Evolutionary conservation across 805 yeast species (phyloP), one percentile per base, ranked within the genome.

Genomic region (Candida bentonensis): DNA sequence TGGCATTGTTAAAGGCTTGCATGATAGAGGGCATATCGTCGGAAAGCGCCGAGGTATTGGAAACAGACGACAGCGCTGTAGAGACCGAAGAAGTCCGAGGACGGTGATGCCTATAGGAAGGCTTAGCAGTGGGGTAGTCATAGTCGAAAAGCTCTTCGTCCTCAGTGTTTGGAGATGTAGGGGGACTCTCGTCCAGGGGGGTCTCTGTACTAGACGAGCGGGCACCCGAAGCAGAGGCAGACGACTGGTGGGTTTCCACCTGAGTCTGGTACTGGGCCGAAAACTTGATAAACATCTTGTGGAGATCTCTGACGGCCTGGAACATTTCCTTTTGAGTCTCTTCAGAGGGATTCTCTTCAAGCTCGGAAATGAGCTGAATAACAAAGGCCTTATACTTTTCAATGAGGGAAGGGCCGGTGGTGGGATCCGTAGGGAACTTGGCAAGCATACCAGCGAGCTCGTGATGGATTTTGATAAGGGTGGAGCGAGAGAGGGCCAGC

Each of bases 381-480:
- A 58, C 61, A 52, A 58, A 58, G 33, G 46, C 42, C 17, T 55
- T 42, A 45, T 56, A 58, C 30, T 50, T 50, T 41, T 43, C 46
- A 2, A 57, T 48, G 9, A 57, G 46, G 20, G 59, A 53, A 5
- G 51, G 41, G 2, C 41, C 34, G 20, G 39, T 40, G 23, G 45
- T 43, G 25, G 15, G 15, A 11, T 45, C 45, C 3, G 42, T 40
- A n/a, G 48, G 33, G 22, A 51, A 23, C 22, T 52, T 44, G 42
- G 23, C 40, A 34, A 52, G 21, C 25, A 56, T 25, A 21, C 43
- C 53, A 11, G 50, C 46, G 21, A 59, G 49, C 44, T 59, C 63
- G 42, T 51, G 52, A 48, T 58, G 53, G 41, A 59, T 59, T 39
- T 56, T 55, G 40, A 59, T 50, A 30, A 59, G 47, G 7, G 57